Conservation (phyloP, 768 basidiomycete species). For the Antrodiella citrinella region DNA sequence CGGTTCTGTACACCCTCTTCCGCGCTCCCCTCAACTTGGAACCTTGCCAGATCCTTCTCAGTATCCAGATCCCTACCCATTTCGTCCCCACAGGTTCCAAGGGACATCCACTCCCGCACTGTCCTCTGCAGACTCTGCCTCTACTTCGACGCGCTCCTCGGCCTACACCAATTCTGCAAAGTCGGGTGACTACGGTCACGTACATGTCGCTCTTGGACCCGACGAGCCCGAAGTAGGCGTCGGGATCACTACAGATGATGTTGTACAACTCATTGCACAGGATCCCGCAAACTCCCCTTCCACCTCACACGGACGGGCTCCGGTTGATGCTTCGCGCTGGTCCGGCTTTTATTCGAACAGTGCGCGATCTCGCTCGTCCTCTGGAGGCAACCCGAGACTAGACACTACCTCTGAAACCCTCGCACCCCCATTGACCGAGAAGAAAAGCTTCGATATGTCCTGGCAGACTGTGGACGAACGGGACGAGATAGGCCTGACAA, state of each 20-base stretch:
- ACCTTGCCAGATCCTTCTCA: constrained; percentile 55
- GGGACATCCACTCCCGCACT: constrained; percentile 45
- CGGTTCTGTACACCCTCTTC: constrained; percentile 20
- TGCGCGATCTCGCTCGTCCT: constrained; percentile 64
- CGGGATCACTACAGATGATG: constrained; percentile 59
- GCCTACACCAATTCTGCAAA: constrained; percentile 72
- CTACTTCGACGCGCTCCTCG: constrained; percentile 65
- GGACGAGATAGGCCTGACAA: constrained; percentile 54
- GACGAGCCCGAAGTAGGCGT: constrained; percentile 50
- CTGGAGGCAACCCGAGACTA: constrained; percentile 40
- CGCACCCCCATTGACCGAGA: constrained; percentile 37
- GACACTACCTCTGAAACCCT: constrained; percentile 32
- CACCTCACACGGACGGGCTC: constrained; percentile 38
- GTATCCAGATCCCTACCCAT: constrained; percentile 68
- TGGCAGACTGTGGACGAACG: constrained; percentile 71
- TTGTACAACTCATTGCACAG: constrained; percentile 51
- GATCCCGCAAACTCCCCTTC: constrained; percentile 39
- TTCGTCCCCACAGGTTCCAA: constrained; percentile 40
- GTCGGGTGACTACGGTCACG: constrained; percentile 54
- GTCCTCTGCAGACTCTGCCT: constrained; percentile 64
- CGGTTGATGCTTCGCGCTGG: constrained; percentile 61
- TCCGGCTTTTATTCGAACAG: constrained; percentile 63
- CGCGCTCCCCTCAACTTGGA: constrained; percentile 38
- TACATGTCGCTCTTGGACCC: constrained; percentile 54
- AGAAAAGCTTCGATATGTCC: constrained; percentile 68